A percentile compares a stretch with the other conserved stretches of the same genome.
Evolutionary conservation across 2,329 filamentous ascomycete genomes (phyloP).

Genomic region (Diplodia mutila): DNA sequence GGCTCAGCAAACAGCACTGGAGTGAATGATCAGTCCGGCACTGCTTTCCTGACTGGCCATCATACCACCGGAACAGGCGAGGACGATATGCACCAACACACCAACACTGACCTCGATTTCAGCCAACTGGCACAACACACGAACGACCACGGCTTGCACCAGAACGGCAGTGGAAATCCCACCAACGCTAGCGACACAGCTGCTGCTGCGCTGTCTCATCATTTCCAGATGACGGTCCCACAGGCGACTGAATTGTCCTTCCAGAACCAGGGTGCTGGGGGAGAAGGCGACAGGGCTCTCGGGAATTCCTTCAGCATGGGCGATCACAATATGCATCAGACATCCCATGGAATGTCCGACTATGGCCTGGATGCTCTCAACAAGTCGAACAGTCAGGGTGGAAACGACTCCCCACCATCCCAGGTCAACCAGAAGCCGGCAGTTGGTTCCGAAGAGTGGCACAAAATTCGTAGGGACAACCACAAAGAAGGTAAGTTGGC

Average conservation of each 20-base stretch:
- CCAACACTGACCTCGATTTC: conserved; percentile 37
- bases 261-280: conserved; percentile 48
- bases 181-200: conserved; percentile 61
- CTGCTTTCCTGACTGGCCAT: conserved; percentile 46
- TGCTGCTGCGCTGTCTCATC: conserved; percentile 56
- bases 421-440: conserved; percentile 66
- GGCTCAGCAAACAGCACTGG: conserved; percentile 36
- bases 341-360: conserved; percentile 41
- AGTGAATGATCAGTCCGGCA: conserved; percentile 42
- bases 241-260: conserved; percentile 60
- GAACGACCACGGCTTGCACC: conserved; percentile 41
- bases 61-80: conserved; percentile 44
- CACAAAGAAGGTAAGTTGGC: conserved; percentile 86
- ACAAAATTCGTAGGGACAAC: conserved; percentile 94
- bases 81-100: conserved; percentile 47
- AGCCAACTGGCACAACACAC: conserved; percentile 37
- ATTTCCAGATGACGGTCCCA: conserved; percentile 60
- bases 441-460: conserved; percentile 98
- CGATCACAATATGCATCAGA: conserved; percentile 45
- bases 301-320: conserved; percentile 48
- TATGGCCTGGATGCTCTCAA: conserved; percentile 56
- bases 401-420: conserved; percentile 43
- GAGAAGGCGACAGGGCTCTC: conserved; percentile 44
- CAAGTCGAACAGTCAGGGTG: conserved; percentile 41
- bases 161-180: conserved; percentile 58